Conservation (phyloP, 2,329 filamentous ascomycete genomes). For the Cladorrhinum sp. region DNA sequence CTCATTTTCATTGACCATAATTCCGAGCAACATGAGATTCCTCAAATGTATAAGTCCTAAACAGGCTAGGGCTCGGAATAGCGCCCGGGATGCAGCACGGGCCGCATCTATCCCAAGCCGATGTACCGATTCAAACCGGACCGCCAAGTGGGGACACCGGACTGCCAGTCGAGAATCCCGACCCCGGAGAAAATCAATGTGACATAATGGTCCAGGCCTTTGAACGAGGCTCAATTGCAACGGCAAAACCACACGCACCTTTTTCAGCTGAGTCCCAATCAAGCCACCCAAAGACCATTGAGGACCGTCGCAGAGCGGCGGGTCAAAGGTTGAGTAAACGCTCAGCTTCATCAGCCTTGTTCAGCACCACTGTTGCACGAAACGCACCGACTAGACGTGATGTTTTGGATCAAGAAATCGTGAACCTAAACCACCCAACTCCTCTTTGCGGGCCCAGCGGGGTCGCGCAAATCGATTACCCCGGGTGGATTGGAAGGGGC, state of each 20-base stretch:
- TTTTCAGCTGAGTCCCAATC: background rate
- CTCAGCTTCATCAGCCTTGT: background rate
- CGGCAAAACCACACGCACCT: background rate
- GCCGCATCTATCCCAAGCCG: background rate
- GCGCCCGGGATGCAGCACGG: background rate
- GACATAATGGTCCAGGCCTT: background rate
- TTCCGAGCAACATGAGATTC: background rate
- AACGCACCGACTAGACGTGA: conserved; percentile 13
- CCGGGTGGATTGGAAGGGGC: background rate
- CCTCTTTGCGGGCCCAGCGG: conserved; percentile 6
- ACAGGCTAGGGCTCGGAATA: background rate
- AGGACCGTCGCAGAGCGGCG: background rate
- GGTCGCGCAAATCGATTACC: conserved; percentile 5
- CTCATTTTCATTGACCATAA: background rate
- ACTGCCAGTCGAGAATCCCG: background rate
- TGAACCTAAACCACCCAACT: conserved; percentile 1
- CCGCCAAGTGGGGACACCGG: background rate
- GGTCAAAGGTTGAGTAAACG: background rate
- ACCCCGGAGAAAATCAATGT: background rate
- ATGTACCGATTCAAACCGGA: background rate
- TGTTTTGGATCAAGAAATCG: conserved; percentile 10
- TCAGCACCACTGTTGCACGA: background rate
- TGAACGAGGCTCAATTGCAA: background rate
- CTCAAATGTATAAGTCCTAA: background rate
- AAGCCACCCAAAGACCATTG: background rate